Evolutionary conservation across 768 basidiomycete genomes (phyloP), one percentile per base, ranked within the genome.

Genomic region (Sarcodon sp.): DNA sequence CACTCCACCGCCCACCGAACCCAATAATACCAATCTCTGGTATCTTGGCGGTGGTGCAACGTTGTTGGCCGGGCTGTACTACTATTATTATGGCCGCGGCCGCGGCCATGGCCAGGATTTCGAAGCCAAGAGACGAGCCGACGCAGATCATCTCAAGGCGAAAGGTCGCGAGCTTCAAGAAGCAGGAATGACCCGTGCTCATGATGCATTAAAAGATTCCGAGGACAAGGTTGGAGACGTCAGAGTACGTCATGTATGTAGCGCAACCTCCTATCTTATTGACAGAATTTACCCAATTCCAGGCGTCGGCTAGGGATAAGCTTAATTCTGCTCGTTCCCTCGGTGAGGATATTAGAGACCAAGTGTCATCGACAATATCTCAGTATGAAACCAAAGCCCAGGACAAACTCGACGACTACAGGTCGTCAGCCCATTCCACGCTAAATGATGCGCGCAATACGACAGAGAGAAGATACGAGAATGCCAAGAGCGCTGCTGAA

Each of bases 61-160:
- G 65, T 61, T 2, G 58, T 65, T 44, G 69, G 62, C 3, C 65
- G 58, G 10, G 50, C 2, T 27, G 21, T 27, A 27, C 21, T 27
- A 27, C 21, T 27, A 27, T 4, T 27, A 27, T 27, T 27, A 27
- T 27, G 21, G 21, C 21, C 21, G 21, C 21, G 21, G 4, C 21
- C 21, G 21, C 21, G 21, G 21, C 21, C 21, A 27, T 27, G 21
- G 21, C 21, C 21, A 27, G 21, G 3, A 27, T 27, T 4, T 27
- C 21, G 21, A 27, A 27, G 21, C 21, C 21, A 27, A 27, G 21
- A 27, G 4, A 27, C 21, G 21, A 43, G 57, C 53, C 11, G 60
- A 61, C n/a, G 66, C 68, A 54, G 66, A 61, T 46, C 61, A 61
- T 27, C 31, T 57, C 13, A 61, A 59, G 41, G 51, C 48, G 52